Percentiles rank a stretch among this genome's conserved stretches.
Evolutionary conservation across 1,284 basidiomycete genomes (phyloP).

Genomic region (Phellopilus nigrolimitatus): DNA sequence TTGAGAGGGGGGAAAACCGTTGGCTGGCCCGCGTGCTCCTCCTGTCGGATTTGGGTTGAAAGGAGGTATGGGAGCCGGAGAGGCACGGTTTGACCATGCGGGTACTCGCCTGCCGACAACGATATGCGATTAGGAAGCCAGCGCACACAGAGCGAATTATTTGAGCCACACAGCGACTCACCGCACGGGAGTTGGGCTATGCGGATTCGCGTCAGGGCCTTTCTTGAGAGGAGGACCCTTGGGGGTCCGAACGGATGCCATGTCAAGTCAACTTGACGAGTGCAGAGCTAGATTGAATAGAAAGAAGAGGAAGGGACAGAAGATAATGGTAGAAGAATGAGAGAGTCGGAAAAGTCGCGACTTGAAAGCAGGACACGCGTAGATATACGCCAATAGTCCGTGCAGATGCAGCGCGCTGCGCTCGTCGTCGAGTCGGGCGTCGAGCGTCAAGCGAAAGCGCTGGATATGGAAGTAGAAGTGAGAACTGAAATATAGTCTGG

Average conservation of each 20-base stretch:
- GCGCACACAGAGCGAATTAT: neutral
- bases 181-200: constrained; percentile 15
- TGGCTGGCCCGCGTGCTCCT: constrained; percentile 1
- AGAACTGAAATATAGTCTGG: constrained; percentile 11
- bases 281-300: neutral
- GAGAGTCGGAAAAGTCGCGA: neutral
- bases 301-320: neutral
- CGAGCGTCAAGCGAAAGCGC: neutral
- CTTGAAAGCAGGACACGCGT: neutral
- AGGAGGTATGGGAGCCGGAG: constrained; percentile 15
- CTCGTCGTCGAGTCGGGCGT: constrained; percentile 2
- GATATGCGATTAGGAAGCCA: constrained; percentile 4
- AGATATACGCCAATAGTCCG: neutral
- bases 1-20: constrained; percentile 20
- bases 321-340: constrained; percentile 2
- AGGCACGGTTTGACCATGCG: constrained; percentile 19
- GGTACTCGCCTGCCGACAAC: constrained; percentile 16
- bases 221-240: constrained; percentile 20
- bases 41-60: constrained; percentile 11
- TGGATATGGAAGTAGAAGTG: constrained; percentile 6
- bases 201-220: constrained; percentile 15
- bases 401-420: neutral
- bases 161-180: constrained; percentile 1
- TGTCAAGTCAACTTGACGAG: constrained; percentile 16
- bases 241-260: constrained; percentile 18